Evolutionary conservation across 2,329 filamentous ascomycete genomes (phyloP).

Genomic region (Claviceps sorghi): DNA sequence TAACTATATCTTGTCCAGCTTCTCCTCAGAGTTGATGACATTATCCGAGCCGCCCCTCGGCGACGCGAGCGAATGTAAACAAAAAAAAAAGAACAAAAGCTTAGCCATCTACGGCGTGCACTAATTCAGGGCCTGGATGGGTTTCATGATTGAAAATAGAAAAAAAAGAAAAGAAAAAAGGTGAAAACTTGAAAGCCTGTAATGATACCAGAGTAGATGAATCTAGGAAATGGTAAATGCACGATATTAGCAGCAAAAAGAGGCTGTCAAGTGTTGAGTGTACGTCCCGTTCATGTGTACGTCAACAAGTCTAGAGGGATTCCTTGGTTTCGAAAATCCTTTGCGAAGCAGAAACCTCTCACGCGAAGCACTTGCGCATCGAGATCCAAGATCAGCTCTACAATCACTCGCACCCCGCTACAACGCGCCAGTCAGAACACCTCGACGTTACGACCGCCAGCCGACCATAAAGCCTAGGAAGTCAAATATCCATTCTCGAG

Average conservation of each 20-base stretch:
- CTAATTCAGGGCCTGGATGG: not conserved
- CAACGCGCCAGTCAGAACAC: too few species aligned
- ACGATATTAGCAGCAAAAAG: not conserved
- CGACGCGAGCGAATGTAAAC: constrained; percentile 25
- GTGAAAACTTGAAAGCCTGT: constrained; percentile 10
- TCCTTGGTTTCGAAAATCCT: too few species aligned
- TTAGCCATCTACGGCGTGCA: not conserved
- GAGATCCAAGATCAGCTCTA: not conserved
- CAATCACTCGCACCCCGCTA: too few species aligned
- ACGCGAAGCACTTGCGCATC: not conserved
- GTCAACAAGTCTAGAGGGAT: too few species aligned
- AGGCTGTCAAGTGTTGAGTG: not conserved
- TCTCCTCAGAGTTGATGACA: constrained; percentile 88
- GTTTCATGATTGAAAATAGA: not conserved
- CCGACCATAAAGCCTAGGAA: too few species aligned
- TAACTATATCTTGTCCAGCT: constrained; percentile 36
- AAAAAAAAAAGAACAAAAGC: not conserved
- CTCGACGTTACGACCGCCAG: too few species aligned
- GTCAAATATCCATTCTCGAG: too few species aligned
- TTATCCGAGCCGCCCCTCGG: constrained; percentile 84
- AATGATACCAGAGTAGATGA: constrained; percentile 24
- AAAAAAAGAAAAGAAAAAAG: not conserved
- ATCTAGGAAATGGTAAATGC: constrained; percentile 13
- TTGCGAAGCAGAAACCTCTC: too few species aligned
- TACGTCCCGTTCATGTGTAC: too few species aligned